A percentile compares a stretch with the other conserved stretches of the same genome.
Evolutionary conservation across 106 monocot genomes (phyloP).

Genomic region (Dendrobium huoshanense): DNA sequence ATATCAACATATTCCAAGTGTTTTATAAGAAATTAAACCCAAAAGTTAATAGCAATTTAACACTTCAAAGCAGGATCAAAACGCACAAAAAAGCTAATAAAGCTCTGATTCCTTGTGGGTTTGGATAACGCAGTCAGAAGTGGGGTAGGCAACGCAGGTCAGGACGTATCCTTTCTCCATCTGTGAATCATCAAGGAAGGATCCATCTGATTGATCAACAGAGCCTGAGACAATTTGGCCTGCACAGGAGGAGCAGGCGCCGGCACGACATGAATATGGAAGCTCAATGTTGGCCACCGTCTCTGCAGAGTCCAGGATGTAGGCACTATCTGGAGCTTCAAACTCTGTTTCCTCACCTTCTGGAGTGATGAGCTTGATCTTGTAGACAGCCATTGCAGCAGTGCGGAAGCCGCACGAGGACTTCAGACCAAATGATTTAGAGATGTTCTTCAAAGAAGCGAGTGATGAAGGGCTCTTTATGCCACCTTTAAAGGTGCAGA

Average conservation of each 20-base stretch:
- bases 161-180: constrained; percentile 20
- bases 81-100: neutral
- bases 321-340: constrained; percentile 28
- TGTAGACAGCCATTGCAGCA: constrained; percentile 33
- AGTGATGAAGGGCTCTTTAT: constrained; percentile 20
- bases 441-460: constrained; percentile 15
- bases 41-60: no score
- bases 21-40: no score
- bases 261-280: constrained; percentile 32
- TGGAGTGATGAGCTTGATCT: constrained; percentile 16
- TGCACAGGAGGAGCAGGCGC: constrained; percentile 26
- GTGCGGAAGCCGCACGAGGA: constrained; percentile 28
- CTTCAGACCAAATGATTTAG: constrained; percentile 29
- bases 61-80: no score
- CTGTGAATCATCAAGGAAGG: constrained; percentile 30
- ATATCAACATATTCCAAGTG: no score
- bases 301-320: constrained; percentile 33
- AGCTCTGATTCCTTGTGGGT: constrained; percentile 35
- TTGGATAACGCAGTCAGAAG: constrained; percentile 26
- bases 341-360: constrained; percentile 23
- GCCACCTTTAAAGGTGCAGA: constrained; percentile 11
- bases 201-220: constrained; percentile 34
- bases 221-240: constrained; percentile 11
- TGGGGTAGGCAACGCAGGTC: constrained; percentile 27
- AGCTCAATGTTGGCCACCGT: constrained; percentile 14